A percentile compares a stretch with the other conserved stretches of the same genome.
Evolutionary conservation across 768 basidiomycete species (phyloP).

Genomic region (Exsudoporus frostii): DNA sequence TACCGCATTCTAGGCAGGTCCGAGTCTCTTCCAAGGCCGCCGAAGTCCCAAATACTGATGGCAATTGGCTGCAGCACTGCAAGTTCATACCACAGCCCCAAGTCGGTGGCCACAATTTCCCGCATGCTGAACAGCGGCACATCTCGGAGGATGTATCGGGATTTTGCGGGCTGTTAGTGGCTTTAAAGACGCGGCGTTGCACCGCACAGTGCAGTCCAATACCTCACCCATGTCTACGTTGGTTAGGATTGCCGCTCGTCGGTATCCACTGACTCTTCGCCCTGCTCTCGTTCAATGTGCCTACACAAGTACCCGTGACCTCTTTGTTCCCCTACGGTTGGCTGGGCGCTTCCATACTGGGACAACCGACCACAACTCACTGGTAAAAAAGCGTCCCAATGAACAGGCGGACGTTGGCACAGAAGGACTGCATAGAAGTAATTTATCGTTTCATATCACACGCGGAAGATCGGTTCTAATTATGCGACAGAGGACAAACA

Average conservation of each 20-base stretch:
- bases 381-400: slow-evolving; percentile 21
- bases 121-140: slow-evolving; percentile 10
- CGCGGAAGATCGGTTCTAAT: background rate
- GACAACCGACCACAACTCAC: slow-evolving; percentile 18
- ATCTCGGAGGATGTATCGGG: slow-evolving; percentile 25
- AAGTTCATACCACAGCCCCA: background rate
- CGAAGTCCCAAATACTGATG: background rate
- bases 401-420: slow-evolving; percentile 28
- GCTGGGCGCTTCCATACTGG: slow-evolving; percentile 25
- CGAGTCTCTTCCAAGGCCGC: background rate
- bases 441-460: background rate
- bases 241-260: slow-evolving; percentile 11
- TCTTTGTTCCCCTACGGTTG: background rate
- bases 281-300: slow-evolving; percentile 8
- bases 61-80: background rate
- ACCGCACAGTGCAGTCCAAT: background rate
- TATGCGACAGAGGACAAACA: slow-evolving; percentile 25
- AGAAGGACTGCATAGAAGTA: slow-evolving; percentile 37
- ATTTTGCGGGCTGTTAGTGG: slow-evolving; percentile 15
- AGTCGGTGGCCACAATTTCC: background rate
- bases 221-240: slow-evolving; percentile 15
- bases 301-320: slow-evolving; percentile 3
- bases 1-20: too few relatives aligned
- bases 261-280: slow-evolving; percentile 4
- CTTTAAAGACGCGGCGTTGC: slow-evolving; percentile 20